These are phyloP conservation scores for Penicillium paxilli DNA, from an alignment of 495 filamentous ascomycete species.

Conservation along the genomic window DNA sequence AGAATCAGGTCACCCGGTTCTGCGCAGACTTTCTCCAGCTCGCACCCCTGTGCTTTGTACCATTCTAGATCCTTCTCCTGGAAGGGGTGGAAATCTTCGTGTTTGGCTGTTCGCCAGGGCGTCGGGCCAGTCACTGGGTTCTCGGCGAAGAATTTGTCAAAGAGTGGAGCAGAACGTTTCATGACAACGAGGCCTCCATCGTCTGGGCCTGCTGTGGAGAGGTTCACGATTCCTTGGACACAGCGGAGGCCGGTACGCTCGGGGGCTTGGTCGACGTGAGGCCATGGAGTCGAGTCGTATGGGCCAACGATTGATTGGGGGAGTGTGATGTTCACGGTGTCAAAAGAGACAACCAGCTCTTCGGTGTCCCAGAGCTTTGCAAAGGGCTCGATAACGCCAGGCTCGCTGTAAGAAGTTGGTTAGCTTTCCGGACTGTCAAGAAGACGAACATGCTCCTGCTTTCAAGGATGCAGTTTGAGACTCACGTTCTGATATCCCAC, in stretches of 20 bases:
- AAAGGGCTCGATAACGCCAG: conserved; percentile 4
- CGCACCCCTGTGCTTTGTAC: conserved; percentile 7
- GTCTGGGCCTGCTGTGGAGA: conserved; percentile 15
- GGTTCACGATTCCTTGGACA: conserved; percentile 39
- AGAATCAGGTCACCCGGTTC: conserved; percentile 35
- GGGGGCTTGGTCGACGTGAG: conserved; percentile 31
- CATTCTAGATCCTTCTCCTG: not conserved
- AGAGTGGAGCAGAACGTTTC: not conserved
- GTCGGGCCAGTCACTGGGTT: not conserved
- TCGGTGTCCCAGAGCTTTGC: conserved; percentile 32
- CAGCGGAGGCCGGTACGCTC: conserved; percentile 23
- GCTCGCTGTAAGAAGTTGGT: not conserved
- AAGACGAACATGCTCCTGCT: no score
- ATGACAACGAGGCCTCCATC: conserved; percentile 24
- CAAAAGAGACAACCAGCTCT: conserved; percentile 33
- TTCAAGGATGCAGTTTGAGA: not conserved
- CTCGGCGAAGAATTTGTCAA: conserved; percentile 4
- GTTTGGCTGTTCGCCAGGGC: not conserved
- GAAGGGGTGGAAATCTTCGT: conserved; percentile 1
- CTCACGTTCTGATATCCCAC: conserved; percentile 1
- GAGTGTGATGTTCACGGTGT: conserved; percentile 20
- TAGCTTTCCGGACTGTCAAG: no score
- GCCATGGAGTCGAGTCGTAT: conserved; percentile 26
- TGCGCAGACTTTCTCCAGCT: conserved; percentile 25
- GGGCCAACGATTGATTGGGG: conserved; percentile 1